Base-by-base conservation (phyloP, 495 filamentous ascomycete genomes). In the Trichocladium antarcticum region DNA sequence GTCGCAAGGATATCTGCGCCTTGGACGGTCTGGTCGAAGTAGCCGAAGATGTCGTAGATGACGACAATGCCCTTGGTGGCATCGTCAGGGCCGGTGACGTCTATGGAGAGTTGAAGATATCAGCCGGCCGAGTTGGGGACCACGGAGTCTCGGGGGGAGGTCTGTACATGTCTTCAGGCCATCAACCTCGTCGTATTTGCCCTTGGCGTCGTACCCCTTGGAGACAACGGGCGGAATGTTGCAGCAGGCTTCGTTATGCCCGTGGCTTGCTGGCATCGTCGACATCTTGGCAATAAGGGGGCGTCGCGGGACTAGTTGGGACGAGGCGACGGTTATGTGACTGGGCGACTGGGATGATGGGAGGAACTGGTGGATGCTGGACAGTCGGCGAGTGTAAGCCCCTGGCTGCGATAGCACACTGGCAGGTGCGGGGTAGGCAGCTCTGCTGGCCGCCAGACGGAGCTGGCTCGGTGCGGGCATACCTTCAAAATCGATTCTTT, bases 1-100 rank as follows among this genome's bases (percentile, higher is more conserved):
- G 69, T 66, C 5, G 82, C 73, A 19, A 86, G 72, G 60, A 86
- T 83, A 61, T 87, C 83, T 50, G 79, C 80, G 27, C 83, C 83
- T 56, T 85, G 78, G 41, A 82, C 45, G 3, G 79, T 82, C 63
- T 86, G 83, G 19, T 80, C 78, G 65, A 71, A 82, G 66, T 70
- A 81, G 46, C 81, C 83, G 59, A 87, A 86, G 67, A 87, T 82
- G 63, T 87, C 83, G 63, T 70, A 85, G 64, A 85, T 73, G 45
- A 71, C 58, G 48, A 87, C 61, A 50, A 85, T 68, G 37, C 70
- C 82, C 56, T 73, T 76, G 47, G 73, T 74, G 19, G 82, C 74
- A 32, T 70, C 64, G 17, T 66, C 50, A 5, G 79, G 70, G 38
- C 83, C 83, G 19, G 79, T 83, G 37, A 76, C 71, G 56, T 85